These are phyloP conservation scores for Pyrus hybrid DNA, from an alignment of 331 rosid species.

Conservation along the genomic window DNA sequence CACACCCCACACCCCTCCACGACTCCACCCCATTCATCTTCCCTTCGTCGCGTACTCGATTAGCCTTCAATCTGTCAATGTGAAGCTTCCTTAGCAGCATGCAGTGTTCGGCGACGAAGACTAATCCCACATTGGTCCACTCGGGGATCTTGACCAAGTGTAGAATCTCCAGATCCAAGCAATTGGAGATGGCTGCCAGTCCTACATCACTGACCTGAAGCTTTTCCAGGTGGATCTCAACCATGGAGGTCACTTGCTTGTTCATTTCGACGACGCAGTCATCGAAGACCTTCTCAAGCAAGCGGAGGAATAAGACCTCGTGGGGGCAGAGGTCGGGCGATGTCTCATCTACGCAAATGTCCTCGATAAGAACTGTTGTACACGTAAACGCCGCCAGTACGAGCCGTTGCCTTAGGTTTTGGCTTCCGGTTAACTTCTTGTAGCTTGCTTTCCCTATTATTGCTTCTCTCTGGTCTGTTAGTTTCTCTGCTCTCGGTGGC, in stretches of 20 bases:
- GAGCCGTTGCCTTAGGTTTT: conserved; percentile 53
- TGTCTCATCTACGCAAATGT: conserved; percentile 46
- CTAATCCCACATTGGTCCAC: conserved; percentile 34
- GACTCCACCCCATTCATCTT: no score
- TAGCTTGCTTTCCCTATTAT: conserved; percentile 48
- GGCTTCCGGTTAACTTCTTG: conserved; percentile 63
- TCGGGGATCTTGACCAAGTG: conserved; percentile 92
- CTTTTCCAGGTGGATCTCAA: conserved; percentile 86
- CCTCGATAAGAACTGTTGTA: conserved; percentile 55
- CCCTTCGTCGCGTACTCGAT: conserved; percentile 89
- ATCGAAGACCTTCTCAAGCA: conserved; percentile 60
- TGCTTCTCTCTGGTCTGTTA: neutral
- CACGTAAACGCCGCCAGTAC: conserved; percentile 58
- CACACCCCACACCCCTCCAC: no score
- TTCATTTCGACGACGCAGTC: conserved; percentile 64
- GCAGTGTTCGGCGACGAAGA: conserved; percentile 65
- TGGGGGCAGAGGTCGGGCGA: conserved; percentile 59
- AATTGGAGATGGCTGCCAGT: conserved; percentile 58
- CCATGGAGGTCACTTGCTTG: conserved; percentile 36
- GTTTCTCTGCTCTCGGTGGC: neutral
- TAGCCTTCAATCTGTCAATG: conserved; percentile 91
- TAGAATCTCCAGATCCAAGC: conserved; percentile 69
- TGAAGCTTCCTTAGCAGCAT: conserved; percentile 84
- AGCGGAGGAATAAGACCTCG: conserved; percentile 61
- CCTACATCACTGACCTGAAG: conserved; percentile 77